Base-by-base conservation (phyloP, 2,329 filamentous ascomycete species). In the Phyllosticta ampelicida region DNA sequence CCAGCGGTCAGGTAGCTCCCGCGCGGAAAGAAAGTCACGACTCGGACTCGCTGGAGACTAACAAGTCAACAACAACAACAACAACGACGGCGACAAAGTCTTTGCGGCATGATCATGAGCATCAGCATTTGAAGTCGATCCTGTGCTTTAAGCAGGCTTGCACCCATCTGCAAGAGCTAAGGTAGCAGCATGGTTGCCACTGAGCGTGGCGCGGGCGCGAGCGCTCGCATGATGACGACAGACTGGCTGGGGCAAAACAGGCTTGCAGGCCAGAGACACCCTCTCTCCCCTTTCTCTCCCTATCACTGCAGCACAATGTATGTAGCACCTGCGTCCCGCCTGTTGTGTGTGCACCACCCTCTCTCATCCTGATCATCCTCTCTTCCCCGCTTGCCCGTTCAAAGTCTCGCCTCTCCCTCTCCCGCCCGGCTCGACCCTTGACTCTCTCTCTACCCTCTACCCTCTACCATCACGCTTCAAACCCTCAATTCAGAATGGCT, bases 171-270 rank as follows among this genome's bases (percentile, higher is more conserved):
- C 36, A 44, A 44, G 44, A 16, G 56, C 48, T 18, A 29, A 49
- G 21, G 19, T 26, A n/a, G n/a, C n/a, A n/a, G n/a, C n/a, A n/a
- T n/a, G 53, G 29, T n/a, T 20, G 49, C 19, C 19, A n/a, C 18
- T n/a, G 19, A 28, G 44, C 55, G 57, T 59, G 57, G 57, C 57
- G 57, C 57, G 20, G 57, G 57, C 57, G 57, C 57, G 20, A 19
- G 48, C 53, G 9, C 50, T 48, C 29, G 53, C 49, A 36, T 53
- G 51, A 59, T 59, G 57, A 59, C 57, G 57, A 49, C 53, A 55
- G 30, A 8, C 19, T 9, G 16, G 53, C 53, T 48, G 48, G 57
- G 53, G 30, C 20, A 48, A 59, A 59, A 55, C 57, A 51, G 49
- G 57, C 48, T 59, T 52, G 57, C 48, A 29, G 44, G 51, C 29